Evolutionary conservation across 1,284 basidiomycete genomes (phyloP), one percentile per base, ranked within the genome.

Genomic region (Sanghuangporus sanghuang): DNA sequence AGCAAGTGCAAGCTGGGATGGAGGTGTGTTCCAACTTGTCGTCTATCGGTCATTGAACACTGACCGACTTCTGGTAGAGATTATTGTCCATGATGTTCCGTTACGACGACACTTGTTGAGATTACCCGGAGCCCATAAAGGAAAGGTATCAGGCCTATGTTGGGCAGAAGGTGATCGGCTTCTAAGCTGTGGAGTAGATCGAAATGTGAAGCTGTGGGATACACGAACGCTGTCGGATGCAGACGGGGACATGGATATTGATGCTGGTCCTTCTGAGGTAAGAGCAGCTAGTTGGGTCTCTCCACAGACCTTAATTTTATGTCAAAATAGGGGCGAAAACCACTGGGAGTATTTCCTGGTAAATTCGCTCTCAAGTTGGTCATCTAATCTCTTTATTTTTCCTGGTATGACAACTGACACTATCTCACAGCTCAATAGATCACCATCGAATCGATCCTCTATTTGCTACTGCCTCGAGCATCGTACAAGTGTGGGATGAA

Each of bases 401-500:
- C 8, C 50, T 61, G 21, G 38, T 39, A 18, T 32, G 35, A 70
- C 53, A 49, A 52, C 70, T 62, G 9, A 59, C 23, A 63, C 61
- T 65, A 52, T 35, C 40, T 2, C 71, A 61, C 70, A 96, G 94
- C 72, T 91, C 92, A 48, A 92, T 99, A 76, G 94, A 98, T 69
- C 97, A 98, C 72, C 97, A 98, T 73, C 85, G 90, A 54, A 85
- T 85, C 50, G 91, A 95, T 67, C 83, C 90, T 21, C 74, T 96
- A 3, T 99, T 99, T 70, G 96, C 95, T 0, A 97, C 96, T 0
- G 95, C 95, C 1, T 96, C 95, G 1, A 94, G 90, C 70, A 83
- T 86, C 32, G 95, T 99, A 11, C 96, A 99, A 74, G 83, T 98
- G 69, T 99, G 97, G 97, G 97, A 99, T 71, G 92, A 98, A 75